Percentiles rank a stretch among this genome's conserved stretches.
Conservation (phyloP, 768 basidiomycete species). For the Kwoniella dejecticola region DNA sequence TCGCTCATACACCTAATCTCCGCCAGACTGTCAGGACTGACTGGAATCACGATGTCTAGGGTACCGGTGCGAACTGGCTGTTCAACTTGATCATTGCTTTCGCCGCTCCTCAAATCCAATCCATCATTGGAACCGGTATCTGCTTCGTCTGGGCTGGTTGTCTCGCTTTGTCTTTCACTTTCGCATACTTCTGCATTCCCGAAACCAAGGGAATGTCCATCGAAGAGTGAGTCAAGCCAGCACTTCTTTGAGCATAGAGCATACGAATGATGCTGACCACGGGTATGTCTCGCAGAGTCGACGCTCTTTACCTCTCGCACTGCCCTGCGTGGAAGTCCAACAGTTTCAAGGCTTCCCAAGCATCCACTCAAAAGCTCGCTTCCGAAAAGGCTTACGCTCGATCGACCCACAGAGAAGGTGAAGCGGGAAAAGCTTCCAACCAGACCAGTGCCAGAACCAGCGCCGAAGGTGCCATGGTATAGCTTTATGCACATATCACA, state of each 20-base stretch:
- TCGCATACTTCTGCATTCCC: slow-evolving; percentile 55
- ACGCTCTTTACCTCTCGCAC: slow-evolving; percentile 48
- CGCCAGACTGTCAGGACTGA: background rate
- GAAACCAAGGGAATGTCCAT: slow-evolving; percentile 54
- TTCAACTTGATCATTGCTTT: slow-evolving; percentile 54
- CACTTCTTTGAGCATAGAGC: background rate
- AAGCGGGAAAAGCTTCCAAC: slow-evolving; percentile 23
- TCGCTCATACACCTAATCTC: background rate
- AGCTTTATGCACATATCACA: too few relatives aligned
- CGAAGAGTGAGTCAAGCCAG: slow-evolving; percentile 40
- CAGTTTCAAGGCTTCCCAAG: slow-evolving; percentile 35
- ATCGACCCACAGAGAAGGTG: slow-evolving; percentile 35
- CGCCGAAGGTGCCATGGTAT: slow-evolving; percentile 22
- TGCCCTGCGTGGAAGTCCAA: slow-evolving; percentile 49
- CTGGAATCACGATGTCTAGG: background rate
- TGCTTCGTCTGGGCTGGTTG: slow-evolving; percentile 55
- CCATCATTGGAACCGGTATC: slow-evolving; percentile 53
- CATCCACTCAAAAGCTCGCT: slow-evolving; percentile 13
- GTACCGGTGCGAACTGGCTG: slow-evolving; percentile 55
- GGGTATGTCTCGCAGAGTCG: slow-evolving; percentile 31
- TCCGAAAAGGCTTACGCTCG: slow-evolving; percentile 44
- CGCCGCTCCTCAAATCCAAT: slow-evolving; percentile 54
- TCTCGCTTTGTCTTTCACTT: slow-evolving; percentile 46
- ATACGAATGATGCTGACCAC: background rate
- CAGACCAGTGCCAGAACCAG: slow-evolving; percentile 32